Evolutionary conservation across 768 basidiomycete species (phyloP).

Genomic region (Cantharellus anzutake): DNA sequence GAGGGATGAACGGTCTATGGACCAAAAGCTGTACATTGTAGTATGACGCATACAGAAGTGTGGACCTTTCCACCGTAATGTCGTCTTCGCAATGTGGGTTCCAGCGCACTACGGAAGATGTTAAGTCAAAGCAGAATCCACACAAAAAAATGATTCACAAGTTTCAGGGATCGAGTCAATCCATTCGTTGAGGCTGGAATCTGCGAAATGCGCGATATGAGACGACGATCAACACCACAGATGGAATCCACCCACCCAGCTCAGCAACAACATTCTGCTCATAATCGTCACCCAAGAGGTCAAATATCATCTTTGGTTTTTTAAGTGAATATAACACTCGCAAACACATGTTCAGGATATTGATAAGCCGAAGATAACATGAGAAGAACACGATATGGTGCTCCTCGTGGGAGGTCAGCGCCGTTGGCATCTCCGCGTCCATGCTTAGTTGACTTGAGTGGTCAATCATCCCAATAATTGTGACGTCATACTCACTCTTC

Average conservation of each 20-base stretch:
- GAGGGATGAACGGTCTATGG: conserved; percentile 5
- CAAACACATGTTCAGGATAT: not conserved
- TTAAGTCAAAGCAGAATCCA: conserved; percentile 2
- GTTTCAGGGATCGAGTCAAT: conserved; percentile 5
- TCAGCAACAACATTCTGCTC: conserved; percentile 1
- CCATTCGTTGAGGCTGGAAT: conserved; percentile 6
- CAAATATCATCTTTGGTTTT: conserved; percentile 1
- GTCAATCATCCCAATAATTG: not conserved
- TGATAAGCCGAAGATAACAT: not conserved
- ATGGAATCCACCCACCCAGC: not conserved
- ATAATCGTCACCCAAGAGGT: conserved; percentile 3
- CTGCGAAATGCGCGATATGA: not conserved
- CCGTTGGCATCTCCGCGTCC: conserved; percentile 3
- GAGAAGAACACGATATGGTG: not conserved
- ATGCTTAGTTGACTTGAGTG: not conserved
- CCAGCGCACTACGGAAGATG: conserved; percentile 1
- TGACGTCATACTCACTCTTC: not conserved
- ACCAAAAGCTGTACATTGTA: conserved; percentile 2
- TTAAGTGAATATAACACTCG: conserved; percentile 4
- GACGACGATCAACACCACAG: not conserved
- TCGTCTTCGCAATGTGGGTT: not conserved
- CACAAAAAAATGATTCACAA: not conserved
- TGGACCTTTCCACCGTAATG: not conserved
- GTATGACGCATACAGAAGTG: not conserved
- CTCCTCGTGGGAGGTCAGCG: conserved; percentile 2